Evolutionary conservation across 1,139 yeast genomes (phyloP), one percentile per base, ranked within the genome.

Genomic region (Candida tunisiensis): DNA sequence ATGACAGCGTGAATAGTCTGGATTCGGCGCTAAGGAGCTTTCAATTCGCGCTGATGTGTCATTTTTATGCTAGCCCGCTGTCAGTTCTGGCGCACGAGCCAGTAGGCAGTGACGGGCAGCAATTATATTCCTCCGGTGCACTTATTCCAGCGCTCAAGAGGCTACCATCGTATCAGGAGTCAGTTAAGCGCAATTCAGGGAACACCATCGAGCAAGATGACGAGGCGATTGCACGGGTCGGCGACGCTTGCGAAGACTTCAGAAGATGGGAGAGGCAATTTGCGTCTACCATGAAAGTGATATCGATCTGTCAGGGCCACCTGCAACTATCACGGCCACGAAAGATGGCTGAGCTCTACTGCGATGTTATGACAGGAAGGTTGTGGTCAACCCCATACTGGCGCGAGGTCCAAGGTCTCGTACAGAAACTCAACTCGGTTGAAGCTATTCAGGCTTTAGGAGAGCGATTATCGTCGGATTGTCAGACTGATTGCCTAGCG

Each of bases 61-160:
- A 74, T 41, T 78, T 69, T 45, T 77, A 66, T 42, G 71, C 68
- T 32, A 74, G 71, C 51, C 82, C 88, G 1, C 60, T 73, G 29
- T 59, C 77, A n/a, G n/a, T n/a, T 1, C 48, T 65, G 1, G 54
- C 62, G 13, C 32, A 44, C 8, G 25, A 31, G 12, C 41, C 57
- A 29, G 42, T 49, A 41, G 48, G 53, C 6, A 53, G 53, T 25
- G 57, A 57, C 13, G n/a, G n/a, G n/a, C n/a, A n/a, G n/a, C n/a
- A n/a, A n/a, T n/a, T n/a, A n/a, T 48, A 51, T 9, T 56, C 39
- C 6, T 31, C 38, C 5, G 25, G 34, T 4, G 31, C 28, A 6
- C 46, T 65, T 34, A 44, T 55, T 16, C 47, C 47, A 15, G 51
- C 60, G 6, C 44, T 67, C 17, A 44, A 62, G 13, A 53, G 55